Evolutionary conservation across 306 rosid genomes (phyloP).

Genomic region (Rubus parviflorus): DNA sequence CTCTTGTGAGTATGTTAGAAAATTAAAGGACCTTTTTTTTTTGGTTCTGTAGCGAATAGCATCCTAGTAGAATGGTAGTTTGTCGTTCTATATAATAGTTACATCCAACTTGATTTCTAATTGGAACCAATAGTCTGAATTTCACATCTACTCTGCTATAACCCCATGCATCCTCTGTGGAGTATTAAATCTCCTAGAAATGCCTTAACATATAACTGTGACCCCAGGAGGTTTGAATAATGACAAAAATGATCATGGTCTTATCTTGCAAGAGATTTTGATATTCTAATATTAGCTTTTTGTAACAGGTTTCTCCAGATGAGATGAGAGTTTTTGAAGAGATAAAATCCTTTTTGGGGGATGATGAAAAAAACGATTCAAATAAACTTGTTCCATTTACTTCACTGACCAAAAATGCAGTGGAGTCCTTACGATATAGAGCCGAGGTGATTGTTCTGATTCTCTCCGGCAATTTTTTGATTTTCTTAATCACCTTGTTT

Average conservation of each 20-base stretch:
- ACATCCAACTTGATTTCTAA: not conserved
- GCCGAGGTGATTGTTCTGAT: slow-evolving; percentile 68
- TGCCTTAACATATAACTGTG: not conserved
- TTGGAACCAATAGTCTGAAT: not conserved
- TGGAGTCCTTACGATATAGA: slow-evolving; percentile 89
- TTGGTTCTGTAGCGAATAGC: not conserved
- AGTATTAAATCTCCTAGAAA: not conserved
- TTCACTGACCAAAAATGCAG: slow-evolving; percentile 67
- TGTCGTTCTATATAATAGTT: not conserved
- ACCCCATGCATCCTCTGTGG: not conserved
- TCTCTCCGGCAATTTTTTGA: not conserved
- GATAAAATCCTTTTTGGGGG: slow-evolving; percentile 65
- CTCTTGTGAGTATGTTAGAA: slow-evolving; percentile 66
- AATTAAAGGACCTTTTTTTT: not conserved
- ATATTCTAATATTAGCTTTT: not conserved
- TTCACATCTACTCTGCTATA: not conserved
- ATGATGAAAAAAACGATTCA: slow-evolving; percentile 55
- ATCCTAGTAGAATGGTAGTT: not conserved
- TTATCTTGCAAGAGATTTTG: not conserved
- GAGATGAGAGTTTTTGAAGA: slow-evolving; percentile 81
- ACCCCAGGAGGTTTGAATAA: not conserved
- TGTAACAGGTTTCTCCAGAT: slow-evolving; percentile 71
- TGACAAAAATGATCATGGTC: not conserved
- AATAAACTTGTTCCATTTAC: slow-evolving; percentile 66
- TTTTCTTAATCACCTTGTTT: not conserved